Base-by-base conservation (phyloP, 495 filamentous ascomycete genomes). In the Neurospora tetraspora region DNA sequence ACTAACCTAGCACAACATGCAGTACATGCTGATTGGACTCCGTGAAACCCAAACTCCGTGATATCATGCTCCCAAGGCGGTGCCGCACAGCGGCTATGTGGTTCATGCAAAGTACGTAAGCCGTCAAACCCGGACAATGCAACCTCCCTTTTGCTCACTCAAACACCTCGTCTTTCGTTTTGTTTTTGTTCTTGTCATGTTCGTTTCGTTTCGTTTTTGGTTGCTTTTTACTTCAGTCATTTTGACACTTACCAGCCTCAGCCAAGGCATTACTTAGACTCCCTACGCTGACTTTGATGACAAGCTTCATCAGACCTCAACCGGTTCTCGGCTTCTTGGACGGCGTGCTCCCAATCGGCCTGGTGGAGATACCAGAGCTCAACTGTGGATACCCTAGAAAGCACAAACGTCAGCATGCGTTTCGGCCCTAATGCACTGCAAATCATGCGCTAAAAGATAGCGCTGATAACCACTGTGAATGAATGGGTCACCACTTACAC, bases 401-500 rank as follows among this genome's bases (percentile, higher is more conserved):
- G 10, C 34, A 65, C 2, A 18, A 36, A 65, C 53, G 53, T 65
- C 53, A 65, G 53, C 31, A 65, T 31, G 27, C 27, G 7, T 31
- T 65, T 31, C 37, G 6, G n/a, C 37, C 61, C 34, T 27, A 27
- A n/a, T 36, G 3, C 20, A 36, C 11, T 53, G 5, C 68, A 71
- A 39, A 73, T 68, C 53, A 34, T 7, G 7, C 20, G 5, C 71
- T 69, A 31, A 39, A 27, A 37, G 16, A 31, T 18, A 31, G 38
- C 20, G 27, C 69, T 20, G 14, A 36, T 5, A 20, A 16, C 5
- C 5, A 37, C 40, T 47, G n/a, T 36, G 3, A 68, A 61, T 37
- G 27, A 70, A 20, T 3, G 69, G 72, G 39, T 68, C 11, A 39
- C 7, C 36, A 77, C 78, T 76, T 65, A 78, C 79, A 91, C 81